phyloP scores from a whole-genome alignment of 257 asterid species.

The Solanum sejunctum region DNA sequence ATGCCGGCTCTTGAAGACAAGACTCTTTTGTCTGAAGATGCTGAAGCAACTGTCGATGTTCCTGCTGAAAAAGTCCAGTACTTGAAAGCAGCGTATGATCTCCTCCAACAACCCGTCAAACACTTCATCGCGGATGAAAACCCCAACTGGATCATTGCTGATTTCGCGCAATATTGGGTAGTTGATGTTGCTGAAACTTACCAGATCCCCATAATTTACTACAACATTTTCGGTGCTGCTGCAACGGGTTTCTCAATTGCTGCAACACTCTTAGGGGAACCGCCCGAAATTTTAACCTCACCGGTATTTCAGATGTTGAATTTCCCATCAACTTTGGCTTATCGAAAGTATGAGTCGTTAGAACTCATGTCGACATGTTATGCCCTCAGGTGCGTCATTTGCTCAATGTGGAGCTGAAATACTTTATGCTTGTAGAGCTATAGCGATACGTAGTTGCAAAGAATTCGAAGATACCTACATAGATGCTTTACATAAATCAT shows the following conservation, averaged over 20 bases:
- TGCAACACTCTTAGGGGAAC: not conserved
- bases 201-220: not conserved
- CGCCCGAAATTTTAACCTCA: not conserved
- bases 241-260: not conserved
- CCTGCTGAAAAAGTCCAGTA: not conserved
- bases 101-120: not conserved
- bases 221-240: not conserved
- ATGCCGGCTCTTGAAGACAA: not conserved
- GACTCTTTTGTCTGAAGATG: not conserved
- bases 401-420: not conserved
- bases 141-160: not conserved
- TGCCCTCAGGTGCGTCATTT: not conserved
- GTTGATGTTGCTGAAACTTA: not conserved
- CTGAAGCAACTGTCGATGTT: not conserved
- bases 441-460: not conserved
- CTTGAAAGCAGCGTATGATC: not conserved
- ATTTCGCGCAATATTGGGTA: not conserved
- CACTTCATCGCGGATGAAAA: not conserved
- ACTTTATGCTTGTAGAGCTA: not conserved
- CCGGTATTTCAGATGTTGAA: not conserved
- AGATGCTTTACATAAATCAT: not conserved
- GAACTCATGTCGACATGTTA: not conserved
- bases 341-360: not conserved
- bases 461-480: constrained; percentile 2
- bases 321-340: constrained; percentile 1